Evolutionary conservation across 768 basidiomycete species (phyloP).

Genomic region (Lactarius indigo): DNA sequence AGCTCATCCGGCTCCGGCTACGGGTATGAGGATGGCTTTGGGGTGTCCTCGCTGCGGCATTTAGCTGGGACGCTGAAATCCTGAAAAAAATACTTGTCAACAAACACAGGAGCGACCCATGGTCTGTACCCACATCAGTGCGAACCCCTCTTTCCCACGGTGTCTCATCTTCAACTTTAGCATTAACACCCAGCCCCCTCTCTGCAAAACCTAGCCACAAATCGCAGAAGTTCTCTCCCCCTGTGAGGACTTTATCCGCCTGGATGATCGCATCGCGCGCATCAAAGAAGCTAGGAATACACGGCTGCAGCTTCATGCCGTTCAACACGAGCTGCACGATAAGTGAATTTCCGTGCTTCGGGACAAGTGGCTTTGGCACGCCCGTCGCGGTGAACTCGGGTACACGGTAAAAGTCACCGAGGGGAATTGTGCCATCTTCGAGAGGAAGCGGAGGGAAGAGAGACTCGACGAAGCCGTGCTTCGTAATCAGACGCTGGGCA

Average conservation of each 20-base stretch:
- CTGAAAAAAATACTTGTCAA: conserved; percentile 27
- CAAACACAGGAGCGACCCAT: background rate
- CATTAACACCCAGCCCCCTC: conserved; percentile 78
- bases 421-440: conserved; percentile 59
- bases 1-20: conserved; percentile 35
- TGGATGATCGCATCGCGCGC: conserved; percentile 88
- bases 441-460: conserved; percentile 78
- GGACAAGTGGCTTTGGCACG: conserved; percentile 60
- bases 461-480: conserved; percentile 74
- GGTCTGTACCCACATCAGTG: conserved; percentile 45
- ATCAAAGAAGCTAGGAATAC: conserved; percentile 86
- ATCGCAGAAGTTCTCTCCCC: conserved; percentile 87
- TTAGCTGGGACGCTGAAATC: conserved; percentile 41
- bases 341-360: conserved; percentile 90
- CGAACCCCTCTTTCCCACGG: conserved; percentile 91
- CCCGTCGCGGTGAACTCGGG: conserved; percentile 36
- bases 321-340: conserved; percentile 78
- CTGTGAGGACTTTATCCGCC: conserved; percentile 86
- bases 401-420: conserved; percentile 70
- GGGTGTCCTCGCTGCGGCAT: conserved; percentile 33
- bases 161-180: conserved; percentile 64
- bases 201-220: conserved; percentile 84
- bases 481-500: conserved; percentile 66
- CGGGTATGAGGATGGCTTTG: conserved; percentile 31
- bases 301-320: conserved; percentile 94